These are phyloP conservation scores for Lipomyces spencermartinsiae DNA, from an alignment of 805 yeast genomes.

Conservation along the genomic window DNA sequence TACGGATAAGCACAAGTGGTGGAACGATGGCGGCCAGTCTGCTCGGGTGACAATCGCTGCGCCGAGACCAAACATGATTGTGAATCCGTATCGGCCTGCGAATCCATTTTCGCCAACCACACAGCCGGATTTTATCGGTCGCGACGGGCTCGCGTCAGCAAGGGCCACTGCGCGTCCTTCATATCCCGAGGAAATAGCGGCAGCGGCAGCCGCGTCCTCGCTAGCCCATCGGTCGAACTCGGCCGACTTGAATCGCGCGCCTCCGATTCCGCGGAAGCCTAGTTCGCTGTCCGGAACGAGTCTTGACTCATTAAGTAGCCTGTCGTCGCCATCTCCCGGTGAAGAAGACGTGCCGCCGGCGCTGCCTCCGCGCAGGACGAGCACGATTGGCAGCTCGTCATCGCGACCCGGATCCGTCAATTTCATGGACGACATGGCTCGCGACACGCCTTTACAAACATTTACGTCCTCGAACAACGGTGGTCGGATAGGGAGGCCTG, in stretches of 20 bases:
- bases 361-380: slow-evolving; percentile 30
- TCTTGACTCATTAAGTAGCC: slow-evolving; percentile 20
- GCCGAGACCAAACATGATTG: slow-evolving; percentile 52
- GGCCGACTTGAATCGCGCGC: slow-evolving; percentile 20
- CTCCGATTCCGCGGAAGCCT: slow-evolving; percentile 32
- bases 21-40: slow-evolving; percentile 80
- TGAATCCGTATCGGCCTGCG: slow-evolving; percentile 71
- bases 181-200: slow-evolving; percentile 8
- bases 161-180: slow-evolving; percentile 2
- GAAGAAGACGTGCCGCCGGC: slow-evolving; percentile 27
- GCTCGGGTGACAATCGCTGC: slow-evolving; percentile 67
- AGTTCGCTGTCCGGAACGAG: slow-evolving; percentile 21
- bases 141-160: slow-evolving; percentile 10
- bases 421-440: slow-evolving; percentile 16
- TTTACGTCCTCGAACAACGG: slow-evolving; percentile 14
- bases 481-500: background rate
- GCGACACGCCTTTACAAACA: slow-evolving; percentile 33
- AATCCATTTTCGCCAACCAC: slow-evolving; percentile 72
- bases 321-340: slow-evolving; percentile 18
- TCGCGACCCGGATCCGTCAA: slow-evolving; percentile 6
- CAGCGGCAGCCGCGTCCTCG: slow-evolving; percentile 15
- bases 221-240: background rate
- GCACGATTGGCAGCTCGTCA: slow-evolving; percentile 2
- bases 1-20: slow-evolving; percentile 84
- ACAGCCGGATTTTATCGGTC: slow-evolving; percentile 57